Evolutionary conservation across 2,329 filamentous ascomycete species (phyloP).

Genomic region (Phyllachora maydis): DNA sequence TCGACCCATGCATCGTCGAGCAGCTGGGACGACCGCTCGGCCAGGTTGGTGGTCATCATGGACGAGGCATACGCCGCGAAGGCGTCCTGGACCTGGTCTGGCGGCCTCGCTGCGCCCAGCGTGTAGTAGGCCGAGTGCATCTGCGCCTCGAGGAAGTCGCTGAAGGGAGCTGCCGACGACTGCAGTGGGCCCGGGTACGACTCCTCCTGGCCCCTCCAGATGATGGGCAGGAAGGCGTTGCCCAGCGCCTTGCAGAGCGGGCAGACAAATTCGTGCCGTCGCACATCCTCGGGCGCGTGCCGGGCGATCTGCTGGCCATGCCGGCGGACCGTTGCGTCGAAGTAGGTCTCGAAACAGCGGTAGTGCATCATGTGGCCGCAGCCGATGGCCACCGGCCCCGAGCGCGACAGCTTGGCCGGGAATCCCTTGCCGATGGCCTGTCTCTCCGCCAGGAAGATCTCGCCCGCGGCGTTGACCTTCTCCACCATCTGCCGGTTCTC

Average conservation of each 20-base stretch:
- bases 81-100: constrained; percentile 12
- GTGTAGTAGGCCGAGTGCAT: constrained; percentile 23
- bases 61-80: constrained; percentile 17
- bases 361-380: constrained; percentile 99
- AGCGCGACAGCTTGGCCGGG: constrained; percentile 40
- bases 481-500: constrained; percentile 64
- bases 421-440: constrained; percentile 84
- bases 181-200: constrained; percentile 56
- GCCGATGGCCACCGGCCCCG: constrained; percentile 69
- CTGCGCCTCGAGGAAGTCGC: constrained; percentile 44
- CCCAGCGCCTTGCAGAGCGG: constrained; percentile 92
- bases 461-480: constrained; percentile 55
- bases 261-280: constrained; percentile 78
- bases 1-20: constrained; percentile 21
- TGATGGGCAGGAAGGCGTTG: constrained; percentile 83
- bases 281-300: constrained; percentile 70
- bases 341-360: constrained; percentile 82
- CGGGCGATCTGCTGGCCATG: constrained; percentile 86
- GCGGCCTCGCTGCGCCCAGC: constrained; percentile 12
- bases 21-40: constrained; percentile 14
- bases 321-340: constrained; percentile 60
- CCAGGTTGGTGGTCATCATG: constrained; percentile 17
- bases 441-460: constrained; percentile 50
- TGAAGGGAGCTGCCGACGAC: constrained; percentile 33
- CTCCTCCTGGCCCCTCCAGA: constrained; percentile 87